phyloP scores from a whole-genome alignment of 352 stramenopile genomes.

The Globisporangium canariense region DNA sequence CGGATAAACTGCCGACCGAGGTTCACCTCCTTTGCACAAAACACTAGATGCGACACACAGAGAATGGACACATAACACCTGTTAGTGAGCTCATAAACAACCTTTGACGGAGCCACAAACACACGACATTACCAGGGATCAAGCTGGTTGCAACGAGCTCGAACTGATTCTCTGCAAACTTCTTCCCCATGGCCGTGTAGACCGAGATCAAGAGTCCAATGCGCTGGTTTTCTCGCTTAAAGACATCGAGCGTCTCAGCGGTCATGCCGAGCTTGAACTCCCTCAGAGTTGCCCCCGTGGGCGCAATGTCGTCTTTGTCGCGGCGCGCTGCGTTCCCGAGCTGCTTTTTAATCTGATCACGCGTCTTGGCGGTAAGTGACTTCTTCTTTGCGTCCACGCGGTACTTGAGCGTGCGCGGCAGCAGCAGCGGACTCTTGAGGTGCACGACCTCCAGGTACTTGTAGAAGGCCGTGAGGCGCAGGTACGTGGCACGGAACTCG shows the following conservation, averaged over 20 bases:
- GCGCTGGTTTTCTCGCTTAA: slow-evolving; percentile 52
- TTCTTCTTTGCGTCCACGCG: slow-evolving; percentile 32
- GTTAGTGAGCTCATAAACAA: background rate
- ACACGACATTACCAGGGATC: slow-evolving; percentile 32
- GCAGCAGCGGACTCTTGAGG: slow-evolving; percentile 64
- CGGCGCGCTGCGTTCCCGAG: background rate
- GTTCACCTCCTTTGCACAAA: slow-evolving; percentile 54
- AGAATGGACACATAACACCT: slow-evolving; percentile 1
- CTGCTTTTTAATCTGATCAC: background rate
- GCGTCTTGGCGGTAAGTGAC: slow-evolving; percentile 8
- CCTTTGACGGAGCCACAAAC: background rate
- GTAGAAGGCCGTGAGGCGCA: slow-evolving; percentile 74
- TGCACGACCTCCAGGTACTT: slow-evolving; percentile 80
- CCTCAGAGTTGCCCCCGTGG: slow-evolving; percentile 32
- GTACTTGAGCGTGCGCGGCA: slow-evolving; percentile 79
- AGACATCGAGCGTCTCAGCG: slow-evolving; percentile 53
- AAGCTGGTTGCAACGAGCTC: slow-evolving; percentile 53
- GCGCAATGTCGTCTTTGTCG: slow-evolving; percentile 19
- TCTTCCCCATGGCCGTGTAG: slow-evolving; percentile 38
- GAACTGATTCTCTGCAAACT: slow-evolving; percentile 63
- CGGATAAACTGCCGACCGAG: slow-evolving; percentile 45
- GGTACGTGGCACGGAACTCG: slow-evolving; percentile 80
- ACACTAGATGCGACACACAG: slow-evolving; percentile 28
- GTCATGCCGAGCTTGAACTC: slow-evolving; percentile 73
- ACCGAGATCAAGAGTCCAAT: slow-evolving; percentile 54